Evolutionary conservation across 805 yeast genomes (phyloP), one percentile per base, ranked within the genome.

Genomic region (Yamadazyma phyllophila): DNA sequence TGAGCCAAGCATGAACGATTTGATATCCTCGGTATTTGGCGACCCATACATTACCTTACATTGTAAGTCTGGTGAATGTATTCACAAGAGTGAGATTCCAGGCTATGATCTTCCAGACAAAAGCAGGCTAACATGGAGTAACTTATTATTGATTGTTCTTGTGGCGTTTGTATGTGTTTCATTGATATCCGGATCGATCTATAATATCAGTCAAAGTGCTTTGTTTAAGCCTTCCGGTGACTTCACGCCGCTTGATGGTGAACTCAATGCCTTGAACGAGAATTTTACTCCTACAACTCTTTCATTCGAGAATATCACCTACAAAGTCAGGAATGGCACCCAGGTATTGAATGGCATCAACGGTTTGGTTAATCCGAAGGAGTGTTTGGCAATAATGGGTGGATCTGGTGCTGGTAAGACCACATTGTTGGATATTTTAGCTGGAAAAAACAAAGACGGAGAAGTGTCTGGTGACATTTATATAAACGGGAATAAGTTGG

Each of bases 371-470:
- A 80, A 80, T 42, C 96, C 97, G 2, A 85, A 97, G 32, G 90
- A 90, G 61, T 85, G 96, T 50, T 63, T 90, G 61, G 98, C 99
- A 0, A 89, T 94, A 35, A 88, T 94, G 96, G 99, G 99, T 36
- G 97, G 97, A 1, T 91, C 97, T 0, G 99, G 99, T 41, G 98
- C 99, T 11, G 99, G 99, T 43, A 94, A 94, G 61, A 92, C 99
- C 0, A 92, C 99, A 0, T 67, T 94, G 36, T 69, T 94, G 42
- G 99, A 94, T 60, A 90, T 94, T 48, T 69, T 94, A 45, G 98
- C 98, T 0, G 86, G 84, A 39, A 94, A 92, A 60, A 79, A 82
- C 59, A 94, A 92, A 59, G 76, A 82, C 29, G 99, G 99, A 2
- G 50, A 53, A 0, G 75, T 81, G 8, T 54, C 70, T 1, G 97